Percentiles rank a stretch among this genome's conserved stretches.
These are phyloP conservation scores for Xylaria sp. DNA, from an alignment of 2,329 filamentous ascomycete genomes.

Conservation along the genomic window DNA sequence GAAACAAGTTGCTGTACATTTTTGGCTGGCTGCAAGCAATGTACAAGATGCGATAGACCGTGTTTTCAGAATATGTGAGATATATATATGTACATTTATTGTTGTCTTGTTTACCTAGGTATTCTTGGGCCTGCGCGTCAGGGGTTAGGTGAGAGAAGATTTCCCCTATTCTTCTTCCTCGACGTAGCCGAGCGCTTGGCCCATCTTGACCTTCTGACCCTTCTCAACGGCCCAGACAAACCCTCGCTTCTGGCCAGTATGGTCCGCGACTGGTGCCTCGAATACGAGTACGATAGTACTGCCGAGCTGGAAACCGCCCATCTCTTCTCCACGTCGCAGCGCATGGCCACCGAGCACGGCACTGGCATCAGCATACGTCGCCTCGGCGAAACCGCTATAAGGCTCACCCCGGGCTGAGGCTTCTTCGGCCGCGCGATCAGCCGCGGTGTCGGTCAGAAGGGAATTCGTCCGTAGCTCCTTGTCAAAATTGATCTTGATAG, in stretches of 20 bases:
- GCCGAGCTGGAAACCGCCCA: conserved; percentile 97
- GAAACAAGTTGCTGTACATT: conserved; percentile 2
- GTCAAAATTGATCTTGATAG: conserved; percentile 97
- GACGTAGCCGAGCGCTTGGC: conserved; percentile 84
- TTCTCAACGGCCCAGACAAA: conserved; percentile 90
- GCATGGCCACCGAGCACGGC: conserved; percentile 83
- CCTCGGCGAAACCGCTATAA: conserved; percentile 92
- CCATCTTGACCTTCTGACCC: conserved; percentile 89
- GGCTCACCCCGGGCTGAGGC: conserved; percentile 80
- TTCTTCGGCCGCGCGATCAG: conserved; percentile 84
- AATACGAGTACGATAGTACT: conserved; percentile 97
- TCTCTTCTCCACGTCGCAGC: conserved; percentile 88
- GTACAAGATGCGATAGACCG: neutral
- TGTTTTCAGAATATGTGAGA: neutral
- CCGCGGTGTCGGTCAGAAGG: conserved; percentile 89
- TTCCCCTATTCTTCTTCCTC: conserved; percentile 52
- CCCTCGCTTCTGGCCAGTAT: conserved; percentile 69
- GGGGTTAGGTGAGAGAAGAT: neutral
- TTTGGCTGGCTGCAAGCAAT: neutral
- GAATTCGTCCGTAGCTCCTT: conserved; percentile 92
- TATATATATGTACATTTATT: conserved; percentile 1
- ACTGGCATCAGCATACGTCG: conserved; percentile 84
- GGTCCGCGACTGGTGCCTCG: conserved; percentile 82
- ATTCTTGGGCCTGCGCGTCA: neutral
- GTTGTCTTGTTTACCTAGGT: neutral